Evolutionary conservation across 176 grass and related monocot species (phyloP), one percentile per base, ranked within the genome.

Genomic region (Carex cristatella): DNA sequence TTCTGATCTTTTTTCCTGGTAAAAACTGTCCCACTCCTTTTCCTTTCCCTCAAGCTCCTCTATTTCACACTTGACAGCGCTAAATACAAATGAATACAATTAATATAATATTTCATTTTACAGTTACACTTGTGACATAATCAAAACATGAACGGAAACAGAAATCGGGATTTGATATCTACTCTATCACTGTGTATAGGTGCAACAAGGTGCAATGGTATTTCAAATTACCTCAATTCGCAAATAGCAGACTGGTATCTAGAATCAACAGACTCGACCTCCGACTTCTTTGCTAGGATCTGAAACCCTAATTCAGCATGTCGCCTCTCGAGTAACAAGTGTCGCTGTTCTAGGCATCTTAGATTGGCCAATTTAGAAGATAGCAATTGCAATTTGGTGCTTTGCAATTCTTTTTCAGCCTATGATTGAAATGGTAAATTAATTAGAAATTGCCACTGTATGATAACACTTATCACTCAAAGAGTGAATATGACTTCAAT

Each of bases 331-430:
- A 98, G 89, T 80, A 98, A 91, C 69, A 94, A 91, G 85, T 86
- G 89, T 27, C 90, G 94, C 66, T 69, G 86, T 86, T 92, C 84
- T 35, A 88, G 58, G 3, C 88, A 84, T 66, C 88, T 86, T 7
- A 87, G 19, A 65, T 83, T 59, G 44, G 91, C 59, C 79, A 85
- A 15, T 69, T 93, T 94, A 5, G 88, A 55, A 15, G 48, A 44
- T 28, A 94, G 89, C 11, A 97, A 73, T 53, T 90, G 88, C 19
- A 85, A 86, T 70, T 90, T 91, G 37, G 79, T 62, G 69, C 81
- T 70, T 87, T 90, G 95, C 65, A 94, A 83, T 74, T 94, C 89
- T 87, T 90, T 93, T 89, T 98, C 95, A 23, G 86, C 88, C 90
- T 94, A 91, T 56, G 81, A 35, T 78, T 56, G 11, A 12, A 57